Conservation (phyloP, 306 rosid genomes). For the Calophaca sinica region DNA sequence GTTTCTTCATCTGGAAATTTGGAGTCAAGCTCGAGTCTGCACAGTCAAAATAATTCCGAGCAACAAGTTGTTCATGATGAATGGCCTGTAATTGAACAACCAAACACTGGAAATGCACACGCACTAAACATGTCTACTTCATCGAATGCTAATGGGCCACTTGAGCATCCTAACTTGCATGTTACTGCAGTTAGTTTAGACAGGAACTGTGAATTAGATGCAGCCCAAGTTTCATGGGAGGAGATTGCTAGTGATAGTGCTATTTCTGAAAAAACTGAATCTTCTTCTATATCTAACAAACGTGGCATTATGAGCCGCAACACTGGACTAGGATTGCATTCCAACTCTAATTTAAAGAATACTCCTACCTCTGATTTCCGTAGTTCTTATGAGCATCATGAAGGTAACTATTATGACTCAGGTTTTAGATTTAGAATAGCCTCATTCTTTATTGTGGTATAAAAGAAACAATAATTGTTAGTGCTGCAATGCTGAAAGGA, state of each 20-base stretch:
- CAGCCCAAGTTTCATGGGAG: conserved; percentile 44
- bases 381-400: conserved; percentile 38
- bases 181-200: conserved; percentile 42
- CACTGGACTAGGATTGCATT: conserved; percentile 39
- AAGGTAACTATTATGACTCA: conserved; percentile 53
- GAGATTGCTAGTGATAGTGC: conserved; percentile 36
- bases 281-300: conserved; percentile 48
- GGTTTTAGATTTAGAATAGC: conserved; percentile 11
- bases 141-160: conserved; percentile 43
- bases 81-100: conserved; percentile 60
- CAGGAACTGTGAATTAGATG: conserved; percentile 49
- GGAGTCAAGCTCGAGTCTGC: conserved; percentile 41
- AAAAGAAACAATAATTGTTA: conserved; percentile 9
- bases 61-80: conserved; percentile 52
- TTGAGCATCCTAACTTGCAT: conserved; percentile 41
- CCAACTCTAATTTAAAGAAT: conserved; percentile 48
- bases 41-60: conserved; percentile 48
- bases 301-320: conserved; percentile 35
- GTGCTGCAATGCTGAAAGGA: conserved; percentile 18
- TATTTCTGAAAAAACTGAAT: conserved; percentile 43
- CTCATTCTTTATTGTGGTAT: conserved; percentile 17
- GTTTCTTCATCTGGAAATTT: conserved; percentile 49
- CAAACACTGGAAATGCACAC: conserved; percentile 43
- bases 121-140: conserved; percentile 31
- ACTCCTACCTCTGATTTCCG: conserved; percentile 33